Evolutionary conservation across 2,329 filamentous ascomycete species (phyloP), one percentile per base, ranked within the genome.

Genomic region (Colletotrichum gigasporum): DNA sequence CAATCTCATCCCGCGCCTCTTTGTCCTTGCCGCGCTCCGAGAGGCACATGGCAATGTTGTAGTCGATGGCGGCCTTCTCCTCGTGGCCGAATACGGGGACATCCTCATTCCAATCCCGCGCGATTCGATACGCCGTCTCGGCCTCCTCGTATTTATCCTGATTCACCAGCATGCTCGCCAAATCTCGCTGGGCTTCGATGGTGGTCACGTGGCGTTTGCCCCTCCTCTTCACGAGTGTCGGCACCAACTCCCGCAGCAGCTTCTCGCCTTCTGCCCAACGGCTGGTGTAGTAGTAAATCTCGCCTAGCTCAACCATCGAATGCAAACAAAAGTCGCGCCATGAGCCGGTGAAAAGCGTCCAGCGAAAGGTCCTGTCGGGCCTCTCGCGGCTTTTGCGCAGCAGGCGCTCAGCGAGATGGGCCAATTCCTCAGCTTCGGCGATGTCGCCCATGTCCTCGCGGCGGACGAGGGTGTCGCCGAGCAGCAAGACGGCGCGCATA

Each of bases 211-310:
- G 59, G n/a, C 59, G 66, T 30, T 50, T 61, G 11, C 66, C 66
- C 20, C 52, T 35, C 35, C 56, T 51, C 34, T 54, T 48, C 10
- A 68, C 64, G 10, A 68, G 60, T 4, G 60, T 57, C 9, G 66
- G 66, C 2, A 68, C 66, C 24, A 68, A 47, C 11, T 65, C 60
- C 18, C 64, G 66, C n/a, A 68, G 64, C 12, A 68, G 52, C 32
- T 60, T 67, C 54, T 68, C 66, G 7, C 66, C 66, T 41, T 68
- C 64, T 8, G 54, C 64, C 66, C 66, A 68, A 16, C 64, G 61
- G 26, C 56, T 64, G 11, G 66, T 68, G 60, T 68, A 68, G 44
- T 71, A 71, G 63, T 69, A 71, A 5, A 67, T 67, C 26, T 69
- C 69, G 35, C 68, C 67, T 3, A 68, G 44, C 63, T 71, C 69